A percentile compares a stretch with the other conserved stretches of the same genome.
Conservation (phyloP, 73 alveolate species). For the Breviolum minutum region DNA sequence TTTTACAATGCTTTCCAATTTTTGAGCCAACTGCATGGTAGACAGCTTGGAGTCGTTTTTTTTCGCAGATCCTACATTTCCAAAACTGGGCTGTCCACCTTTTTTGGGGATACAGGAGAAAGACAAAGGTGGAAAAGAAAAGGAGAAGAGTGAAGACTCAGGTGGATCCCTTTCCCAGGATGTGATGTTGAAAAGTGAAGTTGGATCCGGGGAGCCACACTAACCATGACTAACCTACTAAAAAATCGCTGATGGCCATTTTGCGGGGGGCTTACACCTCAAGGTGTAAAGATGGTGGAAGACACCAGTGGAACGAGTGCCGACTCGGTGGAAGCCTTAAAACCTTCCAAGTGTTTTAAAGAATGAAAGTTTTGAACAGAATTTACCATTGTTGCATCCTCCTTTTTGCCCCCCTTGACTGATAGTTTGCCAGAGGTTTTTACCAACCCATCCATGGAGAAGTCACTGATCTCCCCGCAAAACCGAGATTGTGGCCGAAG, state of each 20-base stretch:
- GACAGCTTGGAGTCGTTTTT: no score
- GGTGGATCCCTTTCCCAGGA: neutral
- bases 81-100: neutral
- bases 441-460: neutral
- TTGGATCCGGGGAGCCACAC: no score
- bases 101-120: neutral
- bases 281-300: slow-evolving; percentile 44
- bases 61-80: no score
- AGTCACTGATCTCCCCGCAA: neutral
- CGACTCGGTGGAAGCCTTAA: slow-evolving; percentile 8
- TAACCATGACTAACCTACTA: no score
- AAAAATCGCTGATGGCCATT: no score
- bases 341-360: neutral
- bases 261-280: no score
- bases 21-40: no score
- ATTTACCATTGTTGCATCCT: neutral
- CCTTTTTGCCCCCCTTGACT: neutral
- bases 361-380: no score
- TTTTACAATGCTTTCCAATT: no score
- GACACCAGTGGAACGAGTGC: slow-evolving; percentile 84
- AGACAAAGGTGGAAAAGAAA: slow-evolving; percentile 68
- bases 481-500: slow-evolving; percentile 87
- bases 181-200: no score
- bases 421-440: neutral
- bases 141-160: slow-evolving; percentile 5